These are phyloP conservation scores for Breynia disticha DNA, from an alignment of 441 rosid species.

Conservation along the genomic window DNA sequence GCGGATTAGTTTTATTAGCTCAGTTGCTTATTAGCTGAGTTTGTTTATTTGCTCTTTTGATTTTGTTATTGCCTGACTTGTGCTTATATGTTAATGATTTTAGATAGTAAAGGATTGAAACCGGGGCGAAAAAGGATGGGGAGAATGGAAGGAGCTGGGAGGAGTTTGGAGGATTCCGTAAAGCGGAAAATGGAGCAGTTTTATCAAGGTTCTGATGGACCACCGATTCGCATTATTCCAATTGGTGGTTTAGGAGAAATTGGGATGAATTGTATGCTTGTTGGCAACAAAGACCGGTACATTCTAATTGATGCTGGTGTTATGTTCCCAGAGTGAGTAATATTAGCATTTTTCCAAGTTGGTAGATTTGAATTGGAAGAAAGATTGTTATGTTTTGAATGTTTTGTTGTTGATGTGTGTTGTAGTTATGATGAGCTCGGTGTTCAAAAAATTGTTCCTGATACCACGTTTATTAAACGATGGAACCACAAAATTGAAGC, in stretches of 20 bases:
- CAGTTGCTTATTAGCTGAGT: neutral
- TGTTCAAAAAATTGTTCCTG: constrained; percentile 86
- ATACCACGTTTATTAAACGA: constrained; percentile 83
- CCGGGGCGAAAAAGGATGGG: constrained; percentile 41
- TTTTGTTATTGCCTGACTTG: neutral
- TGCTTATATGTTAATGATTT: neutral
- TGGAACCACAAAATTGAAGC: constrained; percentile 98
- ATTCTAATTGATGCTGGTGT: constrained; percentile 87
- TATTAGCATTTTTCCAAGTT: too few species aligned
- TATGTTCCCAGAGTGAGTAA: constrained; percentile 96
- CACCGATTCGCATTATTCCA: constrained; percentile 90
- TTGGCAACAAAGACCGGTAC: constrained; percentile 87
- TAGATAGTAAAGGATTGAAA: constrained; percentile 37
- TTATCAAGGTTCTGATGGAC: constrained; percentile 84
- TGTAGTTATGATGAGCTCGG: constrained; percentile 90
- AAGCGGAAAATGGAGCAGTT: constrained; percentile 92
- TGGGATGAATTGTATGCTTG: constrained; percentile 99
- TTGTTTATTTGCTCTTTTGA: neutral
- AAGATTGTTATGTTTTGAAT: constrained; percentile 5
- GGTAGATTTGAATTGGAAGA: neutral
- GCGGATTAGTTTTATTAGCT: neutral
- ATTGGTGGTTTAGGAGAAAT: constrained; percentile 97
- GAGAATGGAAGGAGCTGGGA: constrained; percentile 69
- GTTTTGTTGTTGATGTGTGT: constrained; percentile 8
- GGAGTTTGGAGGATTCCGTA: constrained; percentile 94